Conservation (phyloP, 257 asterid genomes). For the Orobanche coerulescens region DNA sequence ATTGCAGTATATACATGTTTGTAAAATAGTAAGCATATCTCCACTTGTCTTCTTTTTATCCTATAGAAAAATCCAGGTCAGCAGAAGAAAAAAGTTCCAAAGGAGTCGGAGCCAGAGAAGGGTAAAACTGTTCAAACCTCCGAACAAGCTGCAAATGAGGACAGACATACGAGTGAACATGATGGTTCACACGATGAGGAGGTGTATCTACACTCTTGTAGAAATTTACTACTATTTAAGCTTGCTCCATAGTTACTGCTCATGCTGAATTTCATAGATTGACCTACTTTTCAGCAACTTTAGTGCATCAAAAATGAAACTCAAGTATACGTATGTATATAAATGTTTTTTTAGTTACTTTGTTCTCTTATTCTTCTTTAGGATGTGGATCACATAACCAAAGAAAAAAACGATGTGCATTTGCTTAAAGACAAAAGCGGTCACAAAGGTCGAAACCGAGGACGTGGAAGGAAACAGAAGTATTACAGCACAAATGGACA, state of each 20-base stretch:
- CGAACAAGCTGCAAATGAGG: slow-evolving; percentile 49
- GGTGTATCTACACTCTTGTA: slow-evolving; percentile 39
- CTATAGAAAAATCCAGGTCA: slow-evolving; percentile 48
- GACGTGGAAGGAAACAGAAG: slow-evolving; percentile 77
- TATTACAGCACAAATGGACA: slow-evolving; percentile 53
- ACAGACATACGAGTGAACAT: slow-evolving; percentile 51
- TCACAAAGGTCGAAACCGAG: slow-evolving; percentile 46
- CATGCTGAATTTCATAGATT: background rate
- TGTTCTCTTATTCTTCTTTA: slow-evolving; percentile 15
- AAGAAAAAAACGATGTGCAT: slow-evolving; percentile 44
- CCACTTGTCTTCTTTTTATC: slow-evolving; percentile 2
- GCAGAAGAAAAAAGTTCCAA: slow-evolving; percentile 60
- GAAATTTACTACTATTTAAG: too few relatives aligned
- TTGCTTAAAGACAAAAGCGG: slow-evolving; percentile 50
- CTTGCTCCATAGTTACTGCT: background rate
- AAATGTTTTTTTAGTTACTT: too few relatives aligned
- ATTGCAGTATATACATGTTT: background rate
- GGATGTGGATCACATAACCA: slow-evolving; percentile 47
- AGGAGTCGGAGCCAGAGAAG: slow-evolving; percentile 57
- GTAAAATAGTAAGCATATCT: background rate
- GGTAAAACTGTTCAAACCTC: slow-evolving; percentile 35
- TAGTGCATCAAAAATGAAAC: too few relatives aligned
- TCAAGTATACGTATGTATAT: too few relatives aligned
- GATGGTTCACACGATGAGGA: slow-evolving; percentile 74
- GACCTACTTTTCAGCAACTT: background rate